Percentiles rank a stretch among this genome's conserved stretches.
Conservation (phyloP, 2,329 filamentous ascomycete genomes). For the Rhinocladiella mackenziei region DNA sequence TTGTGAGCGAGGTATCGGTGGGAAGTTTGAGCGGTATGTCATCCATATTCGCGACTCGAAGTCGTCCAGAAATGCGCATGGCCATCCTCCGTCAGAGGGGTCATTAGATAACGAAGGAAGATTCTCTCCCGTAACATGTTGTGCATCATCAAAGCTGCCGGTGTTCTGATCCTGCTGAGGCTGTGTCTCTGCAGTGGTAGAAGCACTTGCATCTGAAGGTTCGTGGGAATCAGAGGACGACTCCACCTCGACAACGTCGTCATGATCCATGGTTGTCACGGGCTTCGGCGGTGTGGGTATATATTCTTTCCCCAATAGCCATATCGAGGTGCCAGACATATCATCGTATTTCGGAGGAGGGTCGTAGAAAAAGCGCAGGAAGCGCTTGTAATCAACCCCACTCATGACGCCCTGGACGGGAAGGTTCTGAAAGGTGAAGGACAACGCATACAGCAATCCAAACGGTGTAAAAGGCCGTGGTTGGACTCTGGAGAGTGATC, state of each 20-base stretch:
- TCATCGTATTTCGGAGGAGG: slow-evolving; percentile 79
- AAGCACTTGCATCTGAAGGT: slow-evolving; percentile 25
- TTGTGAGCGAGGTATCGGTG: slow-evolving; percentile 71
- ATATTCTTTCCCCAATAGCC: slow-evolving; percentile 71
- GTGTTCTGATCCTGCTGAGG: slow-evolving; percentile 11
- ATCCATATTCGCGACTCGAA: slow-evolving; percentile 94
- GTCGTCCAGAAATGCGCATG: slow-evolving; percentile 77
- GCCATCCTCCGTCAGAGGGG: slow-evolving; percentile 61
- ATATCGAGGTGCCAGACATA: slow-evolving; percentile 64
- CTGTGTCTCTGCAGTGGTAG: slow-evolving; percentile 19
- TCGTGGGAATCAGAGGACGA: slow-evolving; percentile 29
- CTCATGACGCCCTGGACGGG: slow-evolving; percentile 47
- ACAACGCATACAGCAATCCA: slow-evolving; percentile 24
- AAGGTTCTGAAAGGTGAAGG: slow-evolving; percentile 19
- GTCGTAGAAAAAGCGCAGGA: slow-evolving; percentile 91
- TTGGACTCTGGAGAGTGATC: not conserved
- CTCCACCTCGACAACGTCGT: slow-evolving; percentile 31
- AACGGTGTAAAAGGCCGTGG: slow-evolving; percentile 8
- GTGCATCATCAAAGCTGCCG: slow-evolving; percentile 27
- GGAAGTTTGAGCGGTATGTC: slow-evolving; percentile 88
- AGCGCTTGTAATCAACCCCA: slow-evolving; percentile 71
- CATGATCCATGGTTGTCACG: slow-evolving; percentile 29
- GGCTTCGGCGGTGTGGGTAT: slow-evolving; percentile 31
- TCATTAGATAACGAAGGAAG: slow-evolving; percentile 28
- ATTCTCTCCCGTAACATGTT: slow-evolving; percentile 24